phyloP scores from a whole-genome alignment of 768 basidiomycete species.

The Aureoboletus auriporus region DNA sequence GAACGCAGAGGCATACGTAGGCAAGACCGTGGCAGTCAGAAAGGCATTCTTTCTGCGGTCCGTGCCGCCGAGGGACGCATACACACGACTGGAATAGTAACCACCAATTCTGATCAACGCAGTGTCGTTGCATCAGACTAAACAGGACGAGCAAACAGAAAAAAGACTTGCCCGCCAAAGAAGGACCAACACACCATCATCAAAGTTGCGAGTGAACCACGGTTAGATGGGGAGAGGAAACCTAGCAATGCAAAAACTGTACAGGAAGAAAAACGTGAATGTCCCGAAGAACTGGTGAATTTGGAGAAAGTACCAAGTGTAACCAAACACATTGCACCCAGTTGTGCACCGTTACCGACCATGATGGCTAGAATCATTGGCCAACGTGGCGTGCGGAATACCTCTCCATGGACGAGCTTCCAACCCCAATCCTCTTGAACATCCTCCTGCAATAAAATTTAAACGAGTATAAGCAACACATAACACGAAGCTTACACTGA shows the following conservation, averaged over 20 bases:
- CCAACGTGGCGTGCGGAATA: slow-evolving; percentile 80
- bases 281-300: not conserved
- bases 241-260: slow-evolving; percentile 88
- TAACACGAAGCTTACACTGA: slow-evolving; percentile 55
- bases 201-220: slow-evolving; percentile 83
- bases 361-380: slow-evolving; percentile 79
- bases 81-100: slow-evolving; percentile 82
- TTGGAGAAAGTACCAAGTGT: slow-evolving; percentile 62
- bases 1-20: slow-evolving; percentile 53
- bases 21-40: slow-evolving; percentile 83
- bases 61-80: slow-evolving; percentile 67
- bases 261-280: slow-evolving; percentile 2
- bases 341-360: slow-evolving; percentile 66
- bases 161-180: slow-evolving; percentile 66
- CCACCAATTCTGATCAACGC: slow-evolving; percentile 64
- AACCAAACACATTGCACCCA: slow-evolving; percentile 79
- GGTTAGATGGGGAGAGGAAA: slow-evolving; percentile 93
- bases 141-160: not conserved
- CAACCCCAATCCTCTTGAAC: slow-evolving; percentile 98
- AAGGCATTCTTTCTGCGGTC: slow-evolving; percentile 81
- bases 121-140: not conserved
- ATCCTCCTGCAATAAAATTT: slow-evolving; percentile 58
- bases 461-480: not conserved
- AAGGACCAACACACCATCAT: slow-evolving; percentile 78
- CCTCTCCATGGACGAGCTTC: slow-evolving; percentile 96